Evolutionary conservation across 2,329 filamentous ascomycete genomes (phyloP), one percentile per base, ranked within the genome.

Genomic region (Hortaea sp.): DNA sequence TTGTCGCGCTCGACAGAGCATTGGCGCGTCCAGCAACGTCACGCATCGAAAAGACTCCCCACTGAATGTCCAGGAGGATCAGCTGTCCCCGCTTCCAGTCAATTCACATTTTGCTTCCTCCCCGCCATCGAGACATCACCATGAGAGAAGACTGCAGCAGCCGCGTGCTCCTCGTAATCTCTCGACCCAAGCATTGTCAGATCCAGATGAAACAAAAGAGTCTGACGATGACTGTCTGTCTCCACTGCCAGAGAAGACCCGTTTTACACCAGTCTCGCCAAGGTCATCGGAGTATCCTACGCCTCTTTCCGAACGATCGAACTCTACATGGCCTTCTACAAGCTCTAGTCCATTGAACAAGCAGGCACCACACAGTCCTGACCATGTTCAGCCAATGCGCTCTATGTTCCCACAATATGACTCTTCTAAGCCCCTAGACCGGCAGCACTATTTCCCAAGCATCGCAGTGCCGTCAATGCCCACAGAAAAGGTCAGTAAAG

Each of bases 371-470:
- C 44, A 12, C 9, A 34, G 20, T 30, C 12, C 29, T 40, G 32
- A 27, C 9, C 13, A n/a, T 13, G 28, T 39, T 43, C 11, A 44
- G 32, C 46, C 45, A 30, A 45, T 41, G 56, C 75, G 77, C 30
- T 88, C 84, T 27, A 88, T 89, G 56, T 89, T 89, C 56, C 85
- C 85, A 6, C 74, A 76, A 29, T 88, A 88, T 60, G 81, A 89
- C 57, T 81, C 79, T 3, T 75, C 74, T 1, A 61, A 86, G 27
- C 72, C 83, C 5, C 73, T 87, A 3, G 72, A 79, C 46, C 77
- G 79, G 47, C 85, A 89, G 58, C 66, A 77, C 41, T 88, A 89
- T 65, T 83, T 76, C 42, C 83, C 84, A 2, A 81, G 74, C 29
- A 40, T 50, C 43, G 79, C 76, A 49, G 81, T 83, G 9, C 76